Base-by-base conservation (phyloP, 1,139 yeast species). In the Arxiozyma slooffiae region DNA sequence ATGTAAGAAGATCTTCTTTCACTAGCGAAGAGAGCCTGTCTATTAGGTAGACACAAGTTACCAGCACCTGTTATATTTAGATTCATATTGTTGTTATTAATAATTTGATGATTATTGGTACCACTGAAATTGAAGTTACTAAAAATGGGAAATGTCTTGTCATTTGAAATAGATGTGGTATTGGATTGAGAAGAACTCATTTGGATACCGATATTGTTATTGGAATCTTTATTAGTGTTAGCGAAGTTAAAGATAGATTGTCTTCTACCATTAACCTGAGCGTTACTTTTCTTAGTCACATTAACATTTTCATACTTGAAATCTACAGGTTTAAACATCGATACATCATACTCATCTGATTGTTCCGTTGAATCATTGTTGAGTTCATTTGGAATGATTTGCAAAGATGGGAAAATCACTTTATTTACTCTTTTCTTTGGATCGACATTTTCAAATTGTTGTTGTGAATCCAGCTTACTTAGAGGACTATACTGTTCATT, bases 1-100 rank as follows among this genome's bases (percentile, higher is more conserved):
- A 65, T 64, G 51, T 64, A 64, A 20, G 68, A 65, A 4, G 68
- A 63, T 48, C 68, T 59, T 48, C 67, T 56, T 23, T 60, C 59
- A 20, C 54, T 54, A 22, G 41, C 43, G 23, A 41, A 38, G 11
- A 22, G 6, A n/a, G 44, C 48, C 37, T 49, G 47, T 48, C 38
- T 30, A 38, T 24, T 22, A 14, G 38, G 17, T 22, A 40, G 22
- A 17, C 17, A 22, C 42, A 46, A 14, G 34, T 47, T 37, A 34
- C 42, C 46, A 36, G 42, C 46, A 38, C 46, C 23, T 17, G 49
- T 23, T 34, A 37, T 34, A 38, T n/a, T n/a, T n/a, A n/a, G n/a
- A n/a, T 41, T 39, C 21, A 9, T 34, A 38, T 36, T 16, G 9
- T n/a, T 39, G 20, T 22, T 23, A 36, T 17, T 21, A 8, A 21